Base-by-base conservation (phyloP, 495 filamentous ascomycete species). In the Hypoxylon subgilvum region DNA sequence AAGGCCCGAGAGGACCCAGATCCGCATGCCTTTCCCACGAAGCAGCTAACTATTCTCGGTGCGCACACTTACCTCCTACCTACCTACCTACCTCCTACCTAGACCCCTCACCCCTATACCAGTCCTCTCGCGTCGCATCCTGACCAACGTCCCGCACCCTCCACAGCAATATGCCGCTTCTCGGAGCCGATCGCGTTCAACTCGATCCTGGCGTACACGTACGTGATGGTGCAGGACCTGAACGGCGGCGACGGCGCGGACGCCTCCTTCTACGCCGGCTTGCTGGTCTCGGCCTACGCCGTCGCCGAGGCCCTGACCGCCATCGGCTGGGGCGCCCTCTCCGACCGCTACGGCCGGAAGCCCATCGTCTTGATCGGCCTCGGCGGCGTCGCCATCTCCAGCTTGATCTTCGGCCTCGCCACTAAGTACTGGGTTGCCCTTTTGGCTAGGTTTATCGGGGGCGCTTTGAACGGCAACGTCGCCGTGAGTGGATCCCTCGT, bases 161-260 rank as follows among this genome's bases (percentile, higher is more conserved):
- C 8, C 3, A 19, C 57, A 96, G 91, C 89, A 45, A 72, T 94
- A 68, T 91, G 88, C 63, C 87, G 91, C 55, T 92, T 96, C 71
- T 93, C 88, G 75, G 91, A 96, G 71, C 91, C 91, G 28, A 94
- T 96, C 73, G 91, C 91, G n/a, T 95, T 96, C 82, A 95, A 92
- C 84, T 94, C 90, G 27, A 93, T 96, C 67, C 92, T 96, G 64
- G 91, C 91, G 14, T 96, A 96, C 70, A 90, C 89, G 53, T 96
- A 95, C 75, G 90, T 84, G 76, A 96, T 96, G 91, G 86, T 95
- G 38, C 75, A 87, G 63, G 87, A 86, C 27, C 92, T 96, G 67
- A 74, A 87, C 46, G 85, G 88, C 68, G 67, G 84, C 62, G 83
- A 87, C 60, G 79, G 86, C 21, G 77, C 80, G 23, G 81, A 91